phyloP scores from a whole-genome alignment of 2,329 filamentous ascomycete species.

The Pseudogymnoascus sp. region DNA sequence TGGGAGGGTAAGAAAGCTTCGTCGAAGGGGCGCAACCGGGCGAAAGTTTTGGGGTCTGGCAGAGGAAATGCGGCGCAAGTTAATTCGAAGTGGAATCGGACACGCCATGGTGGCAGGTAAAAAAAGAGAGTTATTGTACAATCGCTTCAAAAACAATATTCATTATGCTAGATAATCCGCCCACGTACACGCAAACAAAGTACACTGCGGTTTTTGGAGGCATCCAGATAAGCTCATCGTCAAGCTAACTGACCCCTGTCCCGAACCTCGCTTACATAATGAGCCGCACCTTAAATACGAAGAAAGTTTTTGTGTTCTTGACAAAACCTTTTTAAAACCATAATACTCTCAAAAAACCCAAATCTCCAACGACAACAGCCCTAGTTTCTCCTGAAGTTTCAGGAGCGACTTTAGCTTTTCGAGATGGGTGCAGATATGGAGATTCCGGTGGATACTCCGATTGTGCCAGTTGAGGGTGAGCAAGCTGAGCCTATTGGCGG shows the following conservation, averaged over 20 bases:
- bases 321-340: not conserved
- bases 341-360: not conserved
- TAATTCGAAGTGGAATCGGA: not conserved
- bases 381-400: constrained; percentile 1
- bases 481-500: not conserved
- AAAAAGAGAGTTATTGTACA: constrained; percentile 5
- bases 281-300: constrained; percentile 8
- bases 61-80: constrained; percentile 1
- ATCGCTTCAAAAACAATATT: not conserved
- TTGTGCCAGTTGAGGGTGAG: not conserved
- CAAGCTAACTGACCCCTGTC: not conserved
- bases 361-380: not conserved
- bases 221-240: not conserved
- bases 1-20: constrained; percentile 36
- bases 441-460: not conserved
- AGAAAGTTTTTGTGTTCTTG: not conserved
- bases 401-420: not conserved
- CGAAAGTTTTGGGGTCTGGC: not conserved
- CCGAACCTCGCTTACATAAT: constrained; percentile 2
- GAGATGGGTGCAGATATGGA: not conserved
- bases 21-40: constrained; percentile 27
- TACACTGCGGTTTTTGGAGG: not conserved
- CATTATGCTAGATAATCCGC: not conserved
- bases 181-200: not conserved
- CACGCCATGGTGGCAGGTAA: not conserved